A percentile compares a stretch with the other conserved stretches of the same genome.
Evolutionary conservation across 805 yeast species (phyloP).

Genomic region (Middelhovenomyces tepae): DNA sequence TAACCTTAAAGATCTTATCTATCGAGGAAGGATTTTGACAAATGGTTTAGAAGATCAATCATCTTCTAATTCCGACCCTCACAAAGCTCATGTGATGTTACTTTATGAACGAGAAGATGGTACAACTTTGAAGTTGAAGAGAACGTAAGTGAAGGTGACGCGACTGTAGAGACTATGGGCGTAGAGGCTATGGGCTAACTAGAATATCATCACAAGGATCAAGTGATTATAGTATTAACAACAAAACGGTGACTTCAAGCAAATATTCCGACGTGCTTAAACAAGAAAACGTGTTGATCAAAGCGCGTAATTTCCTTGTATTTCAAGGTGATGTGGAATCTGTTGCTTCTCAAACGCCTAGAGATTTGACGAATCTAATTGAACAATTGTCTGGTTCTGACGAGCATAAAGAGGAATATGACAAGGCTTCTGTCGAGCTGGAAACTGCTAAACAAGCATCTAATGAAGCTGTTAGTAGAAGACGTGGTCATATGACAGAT

Average conservation of each 20-base stretch:
- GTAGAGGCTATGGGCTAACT: constrained; percentile 1
- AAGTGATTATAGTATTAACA: constrained; percentile 62
- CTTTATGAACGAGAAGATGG: constrained; percentile 57
- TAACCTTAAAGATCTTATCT: constrained; percentile 65
- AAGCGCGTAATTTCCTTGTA: constrained; percentile 85
- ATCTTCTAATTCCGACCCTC: constrained; percentile 31
- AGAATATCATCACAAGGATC: constrained; percentile 40
- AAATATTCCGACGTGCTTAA: constrained; percentile 62
- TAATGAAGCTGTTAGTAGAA: constrained; percentile 54
- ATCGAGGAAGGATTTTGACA: constrained; percentile 51
- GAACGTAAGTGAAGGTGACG: constrained; percentile 32
- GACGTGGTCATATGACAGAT: constrained; percentile 63
- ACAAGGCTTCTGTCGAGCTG: constrained; percentile 46
- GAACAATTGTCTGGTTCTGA: constrained; percentile 81
- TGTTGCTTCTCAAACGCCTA: constrained; percentile 78
- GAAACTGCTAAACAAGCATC: constrained; percentile 60
- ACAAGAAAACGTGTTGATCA: constrained; percentile 71
- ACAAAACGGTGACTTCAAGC: constrained; percentile 46
- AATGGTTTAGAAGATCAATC: constrained; percentile 22
- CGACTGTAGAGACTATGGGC: neutral
- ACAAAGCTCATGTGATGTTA: constrained; percentile 67
- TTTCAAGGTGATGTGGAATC: constrained; percentile 97
- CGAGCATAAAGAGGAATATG: constrained; percentile 61
- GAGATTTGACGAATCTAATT: constrained; percentile 60
- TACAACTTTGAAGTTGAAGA: constrained; percentile 48